Evolutionary conservation across 1,139 yeast species (phyloP).

Genomic region (Suhomyces wounanorum): DNA sequence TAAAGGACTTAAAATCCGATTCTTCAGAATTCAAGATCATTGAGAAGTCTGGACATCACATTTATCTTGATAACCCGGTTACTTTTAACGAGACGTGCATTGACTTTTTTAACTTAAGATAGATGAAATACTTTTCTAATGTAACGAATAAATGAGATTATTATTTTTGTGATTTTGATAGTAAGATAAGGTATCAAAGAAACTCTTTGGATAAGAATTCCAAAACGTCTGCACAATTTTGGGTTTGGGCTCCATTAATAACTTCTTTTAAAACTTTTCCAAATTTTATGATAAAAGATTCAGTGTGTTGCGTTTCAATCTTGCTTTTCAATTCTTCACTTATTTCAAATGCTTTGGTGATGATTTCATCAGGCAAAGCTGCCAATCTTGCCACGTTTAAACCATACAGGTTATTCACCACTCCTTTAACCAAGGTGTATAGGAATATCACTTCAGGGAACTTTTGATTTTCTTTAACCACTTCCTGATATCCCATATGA

Average conservation of each 20-base stretch:
- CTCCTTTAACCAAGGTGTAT: constrained; percentile 61
- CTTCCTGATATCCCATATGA: constrained; percentile 74
- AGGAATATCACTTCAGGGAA: constrained; percentile 55
- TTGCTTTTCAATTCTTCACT: constrained; percentile 44
- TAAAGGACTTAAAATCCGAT: constrained; percentile 21
- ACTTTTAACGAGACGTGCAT: constrained; percentile 32
- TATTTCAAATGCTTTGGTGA: constrained; percentile 49
- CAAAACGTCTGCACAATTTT: constrained; percentile 1
- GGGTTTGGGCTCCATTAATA: not conserved
- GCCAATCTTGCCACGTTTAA: constrained; percentile 78
- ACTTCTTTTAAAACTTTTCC: constrained; percentile 3
- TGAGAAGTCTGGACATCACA: constrained; percentile 47
- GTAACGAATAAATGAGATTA: not conserved
- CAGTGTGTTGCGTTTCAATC: constrained; percentile 24
- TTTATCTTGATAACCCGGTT: constrained; percentile 42
- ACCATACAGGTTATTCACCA: constrained; percentile 70
- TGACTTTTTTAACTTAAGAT: constrained; percentile 26
- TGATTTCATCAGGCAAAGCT: constrained; percentile 52
- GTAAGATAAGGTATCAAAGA: not conserved
- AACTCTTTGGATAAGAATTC: constrained; percentile 6
- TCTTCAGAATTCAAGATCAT: constrained; percentile 27
- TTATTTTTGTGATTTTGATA: not conserved
- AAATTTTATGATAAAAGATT: constrained; percentile 5
- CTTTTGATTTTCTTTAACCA: constrained; percentile 30
- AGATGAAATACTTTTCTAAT: not conserved